Evolutionary conservation across 768 basidiomycete genomes (phyloP).

Genomic region (Sutorius australiensis): DNA sequence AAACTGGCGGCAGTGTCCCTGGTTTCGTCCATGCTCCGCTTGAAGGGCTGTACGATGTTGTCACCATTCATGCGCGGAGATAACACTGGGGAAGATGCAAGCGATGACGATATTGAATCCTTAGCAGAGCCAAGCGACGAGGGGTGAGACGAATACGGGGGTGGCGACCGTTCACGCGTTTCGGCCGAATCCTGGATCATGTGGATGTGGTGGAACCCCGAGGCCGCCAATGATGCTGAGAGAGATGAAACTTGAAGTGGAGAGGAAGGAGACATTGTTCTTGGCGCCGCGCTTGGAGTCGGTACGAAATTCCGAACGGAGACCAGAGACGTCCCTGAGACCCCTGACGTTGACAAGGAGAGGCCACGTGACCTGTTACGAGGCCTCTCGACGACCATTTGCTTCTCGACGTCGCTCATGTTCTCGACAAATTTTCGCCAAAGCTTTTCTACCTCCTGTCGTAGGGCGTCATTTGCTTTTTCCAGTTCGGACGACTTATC

Average conservation of each 20-base stretch:
- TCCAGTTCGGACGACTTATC: constrained; percentile 56
- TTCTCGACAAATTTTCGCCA: constrained; percentile 59
- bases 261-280: constrained; percentile 37
- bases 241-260: constrained; percentile 53
- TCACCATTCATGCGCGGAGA: constrained; percentile 27
- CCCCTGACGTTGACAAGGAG: constrained; percentile 18
- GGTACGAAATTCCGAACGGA: constrained; percentile 59
- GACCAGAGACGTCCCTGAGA: constrained; percentile 33
- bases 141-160: constrained; percentile 35
- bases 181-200: constrained; percentile 23
- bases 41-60: constrained; percentile 34
- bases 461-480: constrained; percentile 49
- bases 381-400: constrained; percentile 22
- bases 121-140: constrained; percentile 29
- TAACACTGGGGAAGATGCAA: constrained; percentile 13
- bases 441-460: constrained; percentile 54
- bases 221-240: constrained; percentile 64
- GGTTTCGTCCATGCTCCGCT: constrained; percentile 45
- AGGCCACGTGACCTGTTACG: constrained; percentile 19
- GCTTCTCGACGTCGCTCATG: constrained; percentile 42
- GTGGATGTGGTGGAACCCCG: constrained; percentile 53
- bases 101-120: constrained; percentile 19
- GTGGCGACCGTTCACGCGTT: constrained; percentile 26
- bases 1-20: constrained; percentile 46
- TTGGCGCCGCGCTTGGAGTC: constrained; percentile 33